Base-by-base conservation (phyloP, 352 stramenopile genomes). In the Globisporangium paddicum region DNA sequence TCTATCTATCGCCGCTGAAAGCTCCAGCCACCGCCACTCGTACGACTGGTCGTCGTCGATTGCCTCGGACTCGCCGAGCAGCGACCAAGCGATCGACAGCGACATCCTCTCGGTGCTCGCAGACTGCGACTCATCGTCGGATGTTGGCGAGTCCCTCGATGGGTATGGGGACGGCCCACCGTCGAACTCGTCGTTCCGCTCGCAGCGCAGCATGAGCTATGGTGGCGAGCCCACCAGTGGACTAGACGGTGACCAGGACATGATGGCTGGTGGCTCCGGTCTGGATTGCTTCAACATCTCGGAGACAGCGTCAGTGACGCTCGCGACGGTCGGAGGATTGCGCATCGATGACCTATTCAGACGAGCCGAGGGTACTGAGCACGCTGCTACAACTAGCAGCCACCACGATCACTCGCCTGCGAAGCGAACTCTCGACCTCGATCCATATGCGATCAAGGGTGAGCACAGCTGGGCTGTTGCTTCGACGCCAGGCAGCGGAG, bases 61-160 rank as follows among this genome's bases (percentile, higher is more conserved):
- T 58, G 60, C 25, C 30, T 65, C 54, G 35, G 63, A 60, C 46
- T 63, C 42, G 38, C 71, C 77, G 3, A 80, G 75, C 5, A 90
- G 77, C 44, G 78, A 90, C 1, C 74, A 88, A 1, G 76, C 78
- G 1, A 90, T 90, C 44, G 80, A 90, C 64, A 88, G 76, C 26
- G 80, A 90, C 46, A 90, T 90, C 62, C 64, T 90, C 19, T 90
- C 80, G 6, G 74, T 90, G 3, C 64, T 90, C 19, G 80, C 78
- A 0, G 77, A 73, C 47, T 88, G 69, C 46, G 76, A 85, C 38
- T 52, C 58, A 0, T 72, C 72, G 13, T 44, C 37, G 3, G 78
- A 88, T 25, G 47, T 72, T 8, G 63, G 41, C 2, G 68, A 77
- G 28, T 52, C 66, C 16, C 56, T 51, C 51, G 41, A 35, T 65